Evolutionary conservation across 495 filamentous ascomycete genomes (phyloP).

Genomic region (Penicillium argentinense): DNA sequence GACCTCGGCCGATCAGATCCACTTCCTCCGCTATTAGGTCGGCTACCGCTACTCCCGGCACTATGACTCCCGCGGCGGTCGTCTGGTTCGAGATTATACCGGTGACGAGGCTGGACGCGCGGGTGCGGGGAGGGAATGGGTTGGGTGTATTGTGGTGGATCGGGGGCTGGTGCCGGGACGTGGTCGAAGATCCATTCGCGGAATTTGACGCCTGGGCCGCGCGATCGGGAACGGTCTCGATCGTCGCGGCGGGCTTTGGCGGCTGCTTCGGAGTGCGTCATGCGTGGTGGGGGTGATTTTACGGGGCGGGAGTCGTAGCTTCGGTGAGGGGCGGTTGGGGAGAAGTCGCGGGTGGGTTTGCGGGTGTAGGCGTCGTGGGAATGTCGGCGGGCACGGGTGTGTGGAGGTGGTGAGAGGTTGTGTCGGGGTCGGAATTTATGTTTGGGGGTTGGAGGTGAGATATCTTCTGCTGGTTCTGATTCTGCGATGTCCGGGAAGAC

Average conservation of each 20-base stretch:
- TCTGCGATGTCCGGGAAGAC: conserved; percentile 21
- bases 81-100: conserved; percentile 18
- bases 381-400: conserved; percentile 36
- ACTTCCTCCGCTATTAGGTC: conserved; percentile 25
- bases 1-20: conserved; percentile 27
- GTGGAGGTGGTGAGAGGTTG: conserved; percentile 33
- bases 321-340: conserved; percentile 24
- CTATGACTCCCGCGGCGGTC: conserved; percentile 27
- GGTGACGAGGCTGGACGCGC: conserved; percentile 20
- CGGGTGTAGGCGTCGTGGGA: conserved; percentile 45
- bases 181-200: conserved; percentile 32
- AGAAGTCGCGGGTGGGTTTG: conserved; percentile 33
- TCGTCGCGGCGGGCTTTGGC: conserved; percentile 23
- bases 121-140: conserved; percentile 16
- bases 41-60: conserved; percentile 20
- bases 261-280: conserved; percentile 16
- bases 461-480: no score
- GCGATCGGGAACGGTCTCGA: conserved; percentile 25
- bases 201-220: conserved; percentile 24
- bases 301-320: conserved; percentile 16
- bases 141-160: conserved; percentile 24
- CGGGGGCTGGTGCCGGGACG: conserved; percentile 22
- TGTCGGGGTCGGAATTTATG: conserved; percentile 18
- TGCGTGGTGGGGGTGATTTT: conserved; percentile 14
- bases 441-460: no score